A percentile compares a stretch with the other conserved stretches of the same genome.
Evolutionary conservation across 148 eudicot genomes (phyloP).

Genomic region (Chenopodium album): DNA sequence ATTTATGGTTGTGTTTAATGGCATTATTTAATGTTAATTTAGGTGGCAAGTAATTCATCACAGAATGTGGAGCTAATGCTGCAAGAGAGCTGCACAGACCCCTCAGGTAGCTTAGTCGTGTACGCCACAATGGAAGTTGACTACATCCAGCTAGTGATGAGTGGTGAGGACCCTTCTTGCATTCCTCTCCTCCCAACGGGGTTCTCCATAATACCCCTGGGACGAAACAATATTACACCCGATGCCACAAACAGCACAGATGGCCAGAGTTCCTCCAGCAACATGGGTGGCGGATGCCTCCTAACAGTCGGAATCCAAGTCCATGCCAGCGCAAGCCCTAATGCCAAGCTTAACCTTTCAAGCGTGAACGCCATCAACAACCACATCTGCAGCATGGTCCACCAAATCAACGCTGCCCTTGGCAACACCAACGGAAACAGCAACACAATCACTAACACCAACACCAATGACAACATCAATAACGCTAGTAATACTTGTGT

Average conservation of each 20-base stretch:
- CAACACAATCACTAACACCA: conserved; percentile 14
- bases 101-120: conserved; percentile 83
- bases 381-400: conserved; percentile 63
- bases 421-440: conserved; percentile 13
- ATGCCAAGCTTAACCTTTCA: conserved; percentile 79
- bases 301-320: conserved; percentile 85
- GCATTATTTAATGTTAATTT: conserved; percentile 3
- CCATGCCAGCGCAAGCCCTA: conserved; percentile 68
- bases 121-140: conserved; percentile 86
- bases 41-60: conserved; percentile 98
- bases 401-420: conserved; percentile 67
- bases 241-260: background rate
- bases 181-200: conserved; percentile 90
- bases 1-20: conserved; percentile 5
- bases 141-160: conserved; percentile 77
- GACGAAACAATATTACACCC: conserved; percentile 1
- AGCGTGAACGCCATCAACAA: conserved; percentile 73
- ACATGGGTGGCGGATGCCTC: conserved; percentile 48
- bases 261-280: background rate
- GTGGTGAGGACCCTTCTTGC: conserved; percentile 77
- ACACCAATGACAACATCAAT: background rate
- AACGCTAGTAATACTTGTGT: conserved; percentile 12
- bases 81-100: conserved; percentile 95
- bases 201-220: conserved; percentile 62
- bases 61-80: conserved; percentile 89